Percentiles rank a stretch among this genome's conserved stretches.
Conservation (phyloP, 306 rosid genomes). For the Hippophae tibetana region DNA sequence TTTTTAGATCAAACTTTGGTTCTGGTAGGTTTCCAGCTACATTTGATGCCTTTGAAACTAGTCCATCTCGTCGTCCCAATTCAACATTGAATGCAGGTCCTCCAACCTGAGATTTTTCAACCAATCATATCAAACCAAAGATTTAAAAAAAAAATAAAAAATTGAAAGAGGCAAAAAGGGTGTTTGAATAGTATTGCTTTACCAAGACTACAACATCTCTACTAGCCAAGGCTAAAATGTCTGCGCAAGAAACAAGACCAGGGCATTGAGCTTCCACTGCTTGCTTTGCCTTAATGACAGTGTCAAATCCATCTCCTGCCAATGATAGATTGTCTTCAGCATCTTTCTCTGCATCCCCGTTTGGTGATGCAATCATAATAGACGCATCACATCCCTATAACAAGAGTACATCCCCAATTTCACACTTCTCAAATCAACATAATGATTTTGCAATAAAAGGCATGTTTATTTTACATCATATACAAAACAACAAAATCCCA, state of each 20-base stretch:
- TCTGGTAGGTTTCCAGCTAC: constrained; percentile 54
- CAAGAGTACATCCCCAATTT: not conserved
- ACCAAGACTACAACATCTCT: constrained; percentile 68
- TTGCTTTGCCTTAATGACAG: constrained; percentile 59
- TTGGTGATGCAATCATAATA: constrained; percentile 42
- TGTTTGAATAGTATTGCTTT: not conserved
- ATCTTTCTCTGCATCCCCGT: constrained; percentile 76
- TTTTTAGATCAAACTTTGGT: constrained; percentile 35
- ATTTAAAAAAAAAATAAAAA: not conserved
- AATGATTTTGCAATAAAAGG: too few relatives aligned
- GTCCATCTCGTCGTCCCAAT: constrained; percentile 75
- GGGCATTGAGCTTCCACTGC: constrained; percentile 70
- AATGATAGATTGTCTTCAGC: constrained; percentile 48
- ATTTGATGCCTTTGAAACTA: constrained; percentile 37
- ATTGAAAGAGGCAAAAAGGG: too few relatives aligned
- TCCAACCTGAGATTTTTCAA: constrained; percentile 32
- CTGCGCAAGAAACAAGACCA: constrained; percentile 68
- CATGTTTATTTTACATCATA: too few relatives aligned
- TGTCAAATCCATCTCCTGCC: constrained; percentile 90
- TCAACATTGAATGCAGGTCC: constrained; percentile 66
- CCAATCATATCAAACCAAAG: not conserved
- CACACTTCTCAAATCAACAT: too few relatives aligned
- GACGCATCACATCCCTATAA: constrained; percentile 84
- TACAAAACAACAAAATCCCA: too few relatives aligned
- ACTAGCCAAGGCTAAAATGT: constrained; percentile 64